Evolutionary conservation across 768 basidiomycete genomes (phyloP), one percentile per base, ranked within the genome.

Genomic region (Boletus coccyginus): DNA sequence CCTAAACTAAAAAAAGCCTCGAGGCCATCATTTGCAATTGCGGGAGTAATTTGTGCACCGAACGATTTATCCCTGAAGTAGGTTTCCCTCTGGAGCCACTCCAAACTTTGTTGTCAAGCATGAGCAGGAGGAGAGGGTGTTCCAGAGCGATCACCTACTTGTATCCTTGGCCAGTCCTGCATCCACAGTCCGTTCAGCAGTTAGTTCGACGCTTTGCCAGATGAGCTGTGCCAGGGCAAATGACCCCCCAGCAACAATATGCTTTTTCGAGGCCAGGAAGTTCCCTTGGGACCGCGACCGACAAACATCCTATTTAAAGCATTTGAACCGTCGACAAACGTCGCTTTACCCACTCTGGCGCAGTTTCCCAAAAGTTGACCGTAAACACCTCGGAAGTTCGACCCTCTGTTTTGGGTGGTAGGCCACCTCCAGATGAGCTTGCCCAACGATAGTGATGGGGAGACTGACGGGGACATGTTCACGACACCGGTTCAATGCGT

Each of bases 231-330:
- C 97, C 97, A 98, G 0, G 87, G 78, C 13, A 97, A 64, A 38
- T 73, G 81, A 0, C 94, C 96, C n/a, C 27, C 86, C 94, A 97
- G 27, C 86, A 80, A 41, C 78, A 75, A 71, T 95, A 88, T 0
- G 91, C 92, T 67, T 87, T 89, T 68, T 88, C 84, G 33, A 98
- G 79, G 11, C 95, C 97, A 24, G 88, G 81, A 45, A 98, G 69
- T 74, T 98, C 95, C 10, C 95, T 90, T 1, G 97, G 97, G 0
- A 97, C 87, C 24, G 83, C 95, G n/a, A 96, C 83, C 7, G 93
- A 71, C 52, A 98, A 74, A 5, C 97, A 95, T 5, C 97, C 96
- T 54, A 78, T 84, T 55, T 64, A 69, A 60, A 3, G 89, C 77
- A 42, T 84, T 69, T 13, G 27, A 4, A 27, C 6, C 27, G 27